Conservation (phyloP, 371 early-diverging fungal species). For the Circinella minor region DNA sequence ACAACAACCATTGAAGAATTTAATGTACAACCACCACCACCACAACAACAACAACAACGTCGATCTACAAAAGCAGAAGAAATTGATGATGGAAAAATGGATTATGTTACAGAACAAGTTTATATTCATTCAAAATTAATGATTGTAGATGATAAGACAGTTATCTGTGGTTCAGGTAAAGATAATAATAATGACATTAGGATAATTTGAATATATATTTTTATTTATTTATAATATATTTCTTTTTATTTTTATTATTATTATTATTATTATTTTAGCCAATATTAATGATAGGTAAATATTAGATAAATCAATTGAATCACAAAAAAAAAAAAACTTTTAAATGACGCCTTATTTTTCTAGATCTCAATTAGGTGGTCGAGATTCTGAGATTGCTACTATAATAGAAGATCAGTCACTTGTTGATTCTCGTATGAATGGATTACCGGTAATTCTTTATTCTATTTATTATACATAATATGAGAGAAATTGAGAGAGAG, state of each 20-base stretch:
- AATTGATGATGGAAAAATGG: conserved; percentile 30
- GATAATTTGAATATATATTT: background rate
- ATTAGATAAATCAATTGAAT: no score
- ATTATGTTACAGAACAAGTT: conserved; percentile 75
- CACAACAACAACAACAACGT: background rate
- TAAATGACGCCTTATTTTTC: background rate
- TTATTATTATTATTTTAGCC: conserved; percentile 34
- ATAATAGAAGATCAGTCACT: conserved; percentile 77
- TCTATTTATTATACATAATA: background rate
- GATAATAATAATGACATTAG: background rate
- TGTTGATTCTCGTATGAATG: conserved; percentile 76
- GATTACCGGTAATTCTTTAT: conserved; percentile 50
- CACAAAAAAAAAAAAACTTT: no score
- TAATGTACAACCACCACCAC: no score
- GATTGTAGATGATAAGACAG: conserved; percentile 81
- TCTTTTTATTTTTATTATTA: no score
- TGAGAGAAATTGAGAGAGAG: background rate
- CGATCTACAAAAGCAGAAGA: background rate
- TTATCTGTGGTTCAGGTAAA: conserved; percentile 66
- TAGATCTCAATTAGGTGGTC: conserved; percentile 87
- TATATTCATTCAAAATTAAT: conserved; percentile 89
- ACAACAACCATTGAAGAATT: no score
- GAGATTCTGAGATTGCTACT: conserved; percentile 91
- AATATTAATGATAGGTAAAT: conserved; percentile 54
- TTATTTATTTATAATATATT: background rate